Conservation (phyloP, 441 rosid species). For the Monsonia emarginata region DNA sequence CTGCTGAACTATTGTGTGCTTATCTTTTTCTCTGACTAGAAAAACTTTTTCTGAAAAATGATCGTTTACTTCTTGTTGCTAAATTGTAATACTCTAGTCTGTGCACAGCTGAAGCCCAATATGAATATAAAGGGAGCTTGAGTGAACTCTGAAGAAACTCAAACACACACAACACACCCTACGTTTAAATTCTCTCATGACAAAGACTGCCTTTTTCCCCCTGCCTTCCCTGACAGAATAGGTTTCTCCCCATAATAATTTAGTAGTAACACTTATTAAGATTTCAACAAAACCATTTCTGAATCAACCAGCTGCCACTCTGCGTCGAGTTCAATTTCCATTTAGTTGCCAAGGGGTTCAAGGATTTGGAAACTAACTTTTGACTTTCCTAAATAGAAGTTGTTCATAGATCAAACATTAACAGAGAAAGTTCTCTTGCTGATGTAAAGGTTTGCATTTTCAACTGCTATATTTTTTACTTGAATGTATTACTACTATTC, state of each 20-base stretch:
- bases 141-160: neutral
- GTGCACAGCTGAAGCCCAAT: neutral
- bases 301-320: no score
- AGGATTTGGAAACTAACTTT: neutral
- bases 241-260: neutral
- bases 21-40: neutral
- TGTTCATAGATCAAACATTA: neutral
- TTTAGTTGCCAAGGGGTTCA: neutral
- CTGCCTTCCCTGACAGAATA: neutral
- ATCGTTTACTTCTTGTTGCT: neutral
- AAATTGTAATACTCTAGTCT: neutral
- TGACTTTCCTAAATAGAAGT: neutral
- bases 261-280: neutral
- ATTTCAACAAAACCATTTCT: neutral
- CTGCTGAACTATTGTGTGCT: neutral
- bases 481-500: neutral
- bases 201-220: neutral
- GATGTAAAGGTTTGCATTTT: neutral
- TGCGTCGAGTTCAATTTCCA: no score
- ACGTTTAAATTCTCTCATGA: neutral
- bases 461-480: neutral
- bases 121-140: neutral
- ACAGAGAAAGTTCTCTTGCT: neutral
- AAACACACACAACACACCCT: neutral
- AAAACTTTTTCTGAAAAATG: neutral